A percentile compares a stretch with the other conserved stretches of the same genome.
These are phyloP conservation scores for Raphanus raphanistrum DNA, from an alignment of 345 rosid genomes.

Conservation along the genomic window DNA sequence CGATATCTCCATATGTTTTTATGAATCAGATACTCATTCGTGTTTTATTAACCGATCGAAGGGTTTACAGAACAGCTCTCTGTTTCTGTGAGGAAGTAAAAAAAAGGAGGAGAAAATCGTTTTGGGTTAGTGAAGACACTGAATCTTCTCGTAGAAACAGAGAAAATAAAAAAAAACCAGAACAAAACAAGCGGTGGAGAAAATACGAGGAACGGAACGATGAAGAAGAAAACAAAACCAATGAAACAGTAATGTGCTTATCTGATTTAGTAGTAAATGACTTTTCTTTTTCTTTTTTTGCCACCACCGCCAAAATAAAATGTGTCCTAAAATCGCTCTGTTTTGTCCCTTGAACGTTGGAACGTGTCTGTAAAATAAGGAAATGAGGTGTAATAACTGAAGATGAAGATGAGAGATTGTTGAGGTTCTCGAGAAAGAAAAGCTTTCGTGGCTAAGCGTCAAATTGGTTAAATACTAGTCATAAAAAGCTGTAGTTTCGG, in stretches of 20 bases:
- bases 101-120: constrained; percentile 11
- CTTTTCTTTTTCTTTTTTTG: constrained; percentile 15
- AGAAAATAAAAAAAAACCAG: constrained; percentile 13
- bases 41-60: not conserved
- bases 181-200: constrained; percentile 22
- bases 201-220: constrained; percentile 10
- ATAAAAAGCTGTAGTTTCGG: constrained; percentile 11
- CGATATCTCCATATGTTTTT: constrained; percentile 51
- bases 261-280: constrained; percentile 2
- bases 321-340: constrained; percentile 36
- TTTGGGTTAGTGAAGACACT: constrained; percentile 23
- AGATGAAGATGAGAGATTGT: not conserved
- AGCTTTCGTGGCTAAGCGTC: constrained; percentile 19
- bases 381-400: constrained; percentile 27
- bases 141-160: constrained; percentile 19
- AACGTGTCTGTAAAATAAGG: constrained; percentile 35
- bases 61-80: constrained; percentile 1
- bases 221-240: constrained; percentile 27
- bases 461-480: not conserved
- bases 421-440: constrained; percentile 15
- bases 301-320: constrained; percentile 9
- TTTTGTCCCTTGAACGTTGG: constrained; percentile 35
- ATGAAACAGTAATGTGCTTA: constrained; percentile 34
- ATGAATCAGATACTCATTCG: constrained; percentile 32
- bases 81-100: not conserved